phyloP scores from a whole-genome alignment of 805 yeast genomes.

The Scheffersomyces coipomensis region DNA sequence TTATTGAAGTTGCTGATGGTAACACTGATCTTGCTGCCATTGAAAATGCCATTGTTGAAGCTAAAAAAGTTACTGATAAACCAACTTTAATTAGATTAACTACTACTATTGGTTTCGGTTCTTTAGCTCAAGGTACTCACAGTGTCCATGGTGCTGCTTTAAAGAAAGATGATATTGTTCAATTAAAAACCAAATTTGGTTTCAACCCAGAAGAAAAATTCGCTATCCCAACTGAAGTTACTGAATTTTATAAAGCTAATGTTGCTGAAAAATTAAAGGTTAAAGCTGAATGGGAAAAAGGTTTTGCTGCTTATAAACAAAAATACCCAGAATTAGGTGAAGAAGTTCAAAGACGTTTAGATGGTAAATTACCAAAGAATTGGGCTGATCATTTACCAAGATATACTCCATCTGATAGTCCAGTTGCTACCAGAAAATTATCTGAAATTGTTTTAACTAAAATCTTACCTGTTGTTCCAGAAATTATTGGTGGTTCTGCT shows the following conservation, averaged over 20 bases:
- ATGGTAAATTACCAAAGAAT: constrained; percentile 73
- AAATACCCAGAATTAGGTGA: constrained; percentile 78
- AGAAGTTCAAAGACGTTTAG: constrained; percentile 76
- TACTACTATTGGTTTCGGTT: constrained; percentile 95
- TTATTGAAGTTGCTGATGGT: constrained; percentile 73
- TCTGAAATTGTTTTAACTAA: constrained; percentile 75
- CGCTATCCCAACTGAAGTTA: constrained; percentile 79
- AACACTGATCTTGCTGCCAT: constrained; percentile 75
- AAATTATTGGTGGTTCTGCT: constrained; percentile 96
- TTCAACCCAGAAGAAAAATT: constrained; percentile 84
- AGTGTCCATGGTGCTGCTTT: constrained; percentile 96
- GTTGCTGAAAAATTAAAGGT: constrained; percentile 61
- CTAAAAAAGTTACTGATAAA: constrained; percentile 73
- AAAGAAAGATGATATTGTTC: constrained; percentile 87
- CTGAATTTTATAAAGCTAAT: constrained; percentile 60
- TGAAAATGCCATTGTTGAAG: constrained; percentile 71
- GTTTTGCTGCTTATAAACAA: constrained; percentile 58
- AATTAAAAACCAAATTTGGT: constrained; percentile 79
- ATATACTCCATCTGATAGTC: constrained; percentile 73
- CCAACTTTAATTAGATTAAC: constrained; percentile 87
- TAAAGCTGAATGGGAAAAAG: constrained; percentile 73
- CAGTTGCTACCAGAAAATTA: constrained; percentile 92
- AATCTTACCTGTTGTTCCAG: constrained; percentile 70
- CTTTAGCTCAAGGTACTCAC: constrained; percentile 79
- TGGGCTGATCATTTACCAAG: constrained; percentile 80